Conservation (phyloP, 2,329 filamentous ascomycete species). For the Epichloe uncinata region DNA sequence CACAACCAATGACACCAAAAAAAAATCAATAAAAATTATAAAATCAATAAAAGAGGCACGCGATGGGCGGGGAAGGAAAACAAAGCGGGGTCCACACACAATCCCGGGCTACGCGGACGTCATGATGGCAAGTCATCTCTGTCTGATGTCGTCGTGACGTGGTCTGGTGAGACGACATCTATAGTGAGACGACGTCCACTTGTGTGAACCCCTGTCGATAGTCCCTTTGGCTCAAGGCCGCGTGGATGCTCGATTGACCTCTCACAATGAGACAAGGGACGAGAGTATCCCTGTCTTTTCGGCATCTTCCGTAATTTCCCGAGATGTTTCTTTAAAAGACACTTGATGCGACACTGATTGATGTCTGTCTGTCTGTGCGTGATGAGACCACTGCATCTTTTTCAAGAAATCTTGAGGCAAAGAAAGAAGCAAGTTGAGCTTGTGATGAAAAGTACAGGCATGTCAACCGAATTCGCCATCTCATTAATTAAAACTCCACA, state of each 20-base stretch:
- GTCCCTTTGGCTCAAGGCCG: not conserved
- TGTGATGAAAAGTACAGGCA: too few relatives aligned
- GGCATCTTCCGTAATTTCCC: too few relatives aligned
- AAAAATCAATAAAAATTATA: too few relatives aligned
- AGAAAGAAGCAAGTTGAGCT: not conserved
- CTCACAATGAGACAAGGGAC: too few relatives aligned
- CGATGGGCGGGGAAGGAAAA: not conserved
- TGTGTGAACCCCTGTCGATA: not conserved
- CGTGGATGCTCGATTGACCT: too few relatives aligned
- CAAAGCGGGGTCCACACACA: not conserved
- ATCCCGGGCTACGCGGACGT: not conserved
- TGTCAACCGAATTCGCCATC: too few relatives aligned
- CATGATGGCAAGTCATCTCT: slow-evolving; percentile 5
- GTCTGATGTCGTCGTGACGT: not conserved
- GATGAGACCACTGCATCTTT: not conserved
- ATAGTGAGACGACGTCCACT: not conserved
- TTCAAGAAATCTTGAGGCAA: not conserved
- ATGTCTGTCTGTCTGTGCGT: not conserved
- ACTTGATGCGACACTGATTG: not conserved
- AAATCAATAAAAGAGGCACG: not conserved
- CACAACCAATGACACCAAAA: too few relatives aligned
- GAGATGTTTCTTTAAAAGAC: too few relatives aligned
- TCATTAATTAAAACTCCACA: too few relatives aligned
- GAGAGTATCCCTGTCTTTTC: too few relatives aligned
- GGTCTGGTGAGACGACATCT: not conserved